Conservation (phyloP, 495 filamentous ascomycete species). For the Copromyces sp. region DNA sequence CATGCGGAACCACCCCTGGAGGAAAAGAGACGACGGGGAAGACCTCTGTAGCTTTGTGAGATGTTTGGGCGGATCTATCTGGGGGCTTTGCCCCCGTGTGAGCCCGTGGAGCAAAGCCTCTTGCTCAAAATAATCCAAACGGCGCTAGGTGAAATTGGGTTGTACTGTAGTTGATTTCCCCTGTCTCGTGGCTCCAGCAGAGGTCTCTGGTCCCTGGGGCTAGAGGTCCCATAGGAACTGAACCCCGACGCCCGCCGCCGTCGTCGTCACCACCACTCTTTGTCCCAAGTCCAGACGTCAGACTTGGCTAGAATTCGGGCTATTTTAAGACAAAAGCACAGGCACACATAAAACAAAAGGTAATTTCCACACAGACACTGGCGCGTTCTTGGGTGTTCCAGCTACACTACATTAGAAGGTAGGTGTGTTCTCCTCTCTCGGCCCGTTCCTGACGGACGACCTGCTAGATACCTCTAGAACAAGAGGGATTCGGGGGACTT, state of each 20-base stretch:
- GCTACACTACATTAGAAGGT: neutral
- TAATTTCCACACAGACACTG: neutral
- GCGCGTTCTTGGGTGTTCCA: neutral
- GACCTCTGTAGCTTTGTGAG: neutral
- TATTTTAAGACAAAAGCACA: neutral
- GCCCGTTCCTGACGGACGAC: neutral
- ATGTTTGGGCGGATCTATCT: neutral
- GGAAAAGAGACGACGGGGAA: neutral
- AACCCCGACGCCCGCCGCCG: neutral
- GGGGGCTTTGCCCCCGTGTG: no score
- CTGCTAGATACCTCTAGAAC: neutral
- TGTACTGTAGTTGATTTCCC: neutral
- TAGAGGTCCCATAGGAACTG: neutral
- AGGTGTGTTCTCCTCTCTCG: neutral
- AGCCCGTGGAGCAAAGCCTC: neutral
- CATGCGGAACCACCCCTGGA: neutral
- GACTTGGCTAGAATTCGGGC: neutral
- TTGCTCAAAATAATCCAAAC: neutral
- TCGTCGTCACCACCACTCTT: neutral
- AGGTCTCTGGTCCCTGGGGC: neutral
- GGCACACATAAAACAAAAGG: neutral
- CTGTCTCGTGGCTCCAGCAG: neutral
- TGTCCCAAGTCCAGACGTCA: neutral
- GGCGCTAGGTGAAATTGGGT: neutral
- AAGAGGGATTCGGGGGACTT: neutral